These are phyloP conservation scores for Coniosporium tulheliwenetii DNA, from an alignment of 2,329 filamentous ascomycete genomes.

Conservation along the genomic window DNA sequence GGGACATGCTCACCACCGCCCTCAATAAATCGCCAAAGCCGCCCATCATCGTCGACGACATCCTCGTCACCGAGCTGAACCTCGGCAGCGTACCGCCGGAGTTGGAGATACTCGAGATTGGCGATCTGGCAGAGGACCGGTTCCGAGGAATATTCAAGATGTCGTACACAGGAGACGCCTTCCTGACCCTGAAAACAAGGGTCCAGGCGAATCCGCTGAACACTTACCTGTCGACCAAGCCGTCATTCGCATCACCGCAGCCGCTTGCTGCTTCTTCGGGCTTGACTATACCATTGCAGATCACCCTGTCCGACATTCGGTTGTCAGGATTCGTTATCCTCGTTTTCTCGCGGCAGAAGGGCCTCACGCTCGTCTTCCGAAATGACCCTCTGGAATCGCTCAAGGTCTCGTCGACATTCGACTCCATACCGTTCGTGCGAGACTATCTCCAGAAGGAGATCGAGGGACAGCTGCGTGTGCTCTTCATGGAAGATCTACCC, in stretches of 20 bases:
- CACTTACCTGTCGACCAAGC: constrained; percentile 84
- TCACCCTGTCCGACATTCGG: constrained; percentile 89
- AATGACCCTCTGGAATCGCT: constrained; percentile 96
- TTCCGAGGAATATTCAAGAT: constrained; percentile 99
- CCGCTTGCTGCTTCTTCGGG: constrained; percentile 83
- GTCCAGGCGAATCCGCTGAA: constrained; percentile 97
- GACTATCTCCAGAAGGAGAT: constrained; percentile 96
- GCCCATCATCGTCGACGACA: constrained; percentile 98
- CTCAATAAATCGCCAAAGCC: constrained; percentile 97
- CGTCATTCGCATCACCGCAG: constrained; percentile 80
- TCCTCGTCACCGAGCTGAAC: constrained; percentile 95
- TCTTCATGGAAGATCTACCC: constrained; percentile 97
- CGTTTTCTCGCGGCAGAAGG: constrained; percentile 95
- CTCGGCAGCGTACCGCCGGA: constrained; percentile 88
- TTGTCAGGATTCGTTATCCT: constrained; percentile 94
- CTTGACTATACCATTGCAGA: constrained; percentile 92
- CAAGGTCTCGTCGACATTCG: constrained; percentile 97
- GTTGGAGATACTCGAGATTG: constrained; percentile 93
- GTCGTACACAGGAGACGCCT: constrained; percentile 93
- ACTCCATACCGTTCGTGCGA: constrained; percentile 95
- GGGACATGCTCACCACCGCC: constrained; percentile 85
- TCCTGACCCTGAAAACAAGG: constrained; percentile 83
- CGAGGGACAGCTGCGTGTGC: constrained; percentile 74
- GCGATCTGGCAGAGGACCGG: constrained; percentile 88
- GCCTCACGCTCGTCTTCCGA: constrained; percentile 87